Evolutionary conservation across 345 rosid genomes (phyloP).

Genomic region (Ricinus communis): DNA sequence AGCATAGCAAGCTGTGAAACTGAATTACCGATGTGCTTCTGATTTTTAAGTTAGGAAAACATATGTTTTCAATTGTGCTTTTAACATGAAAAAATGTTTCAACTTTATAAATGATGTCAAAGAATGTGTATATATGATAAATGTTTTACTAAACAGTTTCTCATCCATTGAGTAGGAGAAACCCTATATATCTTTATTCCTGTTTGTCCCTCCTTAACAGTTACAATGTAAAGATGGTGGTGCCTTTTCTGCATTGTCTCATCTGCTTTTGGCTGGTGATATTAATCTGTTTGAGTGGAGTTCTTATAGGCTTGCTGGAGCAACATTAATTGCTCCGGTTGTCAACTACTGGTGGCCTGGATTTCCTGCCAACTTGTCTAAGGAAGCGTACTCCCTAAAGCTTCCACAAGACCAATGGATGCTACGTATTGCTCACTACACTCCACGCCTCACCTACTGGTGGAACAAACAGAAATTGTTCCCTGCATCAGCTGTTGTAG

Average conservation of each 20-base stretch:
- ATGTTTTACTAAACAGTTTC: too few relatives aligned
- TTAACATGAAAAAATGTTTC: neutral
- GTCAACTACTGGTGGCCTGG: conserved; percentile 37
- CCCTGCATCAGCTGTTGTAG: conserved; percentile 22
- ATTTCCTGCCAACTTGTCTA: conserved; percentile 25
- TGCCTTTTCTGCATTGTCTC: neutral
- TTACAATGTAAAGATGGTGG: neutral
- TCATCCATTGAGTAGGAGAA: too few relatives aligned
- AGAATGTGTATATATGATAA: neutral
- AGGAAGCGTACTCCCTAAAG: conserved; percentile 23
- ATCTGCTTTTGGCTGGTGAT: neutral
- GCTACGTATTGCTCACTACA: conserved; percentile 17
- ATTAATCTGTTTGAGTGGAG: neutral
- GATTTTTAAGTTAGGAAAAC: too few relatives aligned
- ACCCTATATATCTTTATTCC: neutral
- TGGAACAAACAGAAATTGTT: conserved; percentile 33
- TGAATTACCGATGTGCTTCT: neutral
- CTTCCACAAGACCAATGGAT: conserved; percentile 26
- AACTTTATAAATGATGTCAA: neutral
- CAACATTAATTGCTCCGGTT: conserved; percentile 23
- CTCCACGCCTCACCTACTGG: conserved; percentile 28
- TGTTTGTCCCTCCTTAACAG: neutral
- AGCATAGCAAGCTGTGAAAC: neutral
- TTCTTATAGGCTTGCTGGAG: conserved; percentile 28
- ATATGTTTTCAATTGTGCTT: too few relatives aligned